Conservation (phyloP, 768 basidiomycete genomes). For the Russula sp. region DNA sequence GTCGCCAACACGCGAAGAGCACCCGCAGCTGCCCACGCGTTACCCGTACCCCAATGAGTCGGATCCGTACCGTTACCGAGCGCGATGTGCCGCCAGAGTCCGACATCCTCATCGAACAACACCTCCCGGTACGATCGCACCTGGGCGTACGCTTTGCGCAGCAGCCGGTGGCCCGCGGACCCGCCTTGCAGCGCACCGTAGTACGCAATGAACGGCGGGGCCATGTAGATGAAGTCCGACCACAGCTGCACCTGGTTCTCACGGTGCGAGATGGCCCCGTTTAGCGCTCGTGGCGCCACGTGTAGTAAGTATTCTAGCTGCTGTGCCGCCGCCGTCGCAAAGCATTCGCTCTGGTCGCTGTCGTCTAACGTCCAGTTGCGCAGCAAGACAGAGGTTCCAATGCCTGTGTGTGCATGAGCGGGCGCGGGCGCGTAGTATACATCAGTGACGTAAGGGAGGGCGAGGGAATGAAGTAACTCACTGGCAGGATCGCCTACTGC, state of each 20-base stretch:
- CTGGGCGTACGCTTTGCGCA: slow-evolving; percentile 52
- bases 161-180: slow-evolving; percentile 30
- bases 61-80: slow-evolving; percentile 42
- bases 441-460: neutral
- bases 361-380: slow-evolving; percentile 47
- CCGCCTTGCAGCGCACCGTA: slow-evolving; percentile 46
- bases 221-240: slow-evolving; percentile 59
- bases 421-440: neutral
- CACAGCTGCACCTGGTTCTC: slow-evolving; percentile 49
- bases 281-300: slow-evolving; percentile 37
- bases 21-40: slow-evolving; percentile 68
- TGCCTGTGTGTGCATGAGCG: slow-evolving; percentile 30
- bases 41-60: slow-evolving; percentile 58
- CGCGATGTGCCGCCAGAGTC: slow-evolving; percentile 53
- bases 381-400: slow-evolving; percentile 46
- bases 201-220: slow-evolving; percentile 62
- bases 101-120: slow-evolving; percentile 37
- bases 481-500: slow-evolving; percentile 62
- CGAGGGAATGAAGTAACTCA: slow-evolving; percentile 25
- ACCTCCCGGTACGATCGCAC: slow-evolving; percentile 48
- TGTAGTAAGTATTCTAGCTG: slow-evolving; percentile 47
- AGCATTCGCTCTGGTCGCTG: slow-evolving; percentile 31
- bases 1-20: slow-evolving; percentile 58
- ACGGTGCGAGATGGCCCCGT: slow-evolving; percentile 59
- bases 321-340: slow-evolving; percentile 37